Evolutionary conservation across 1,284 basidiomycete genomes (phyloP).

Genomic region (Ceratobasidium sp.): DNA sequence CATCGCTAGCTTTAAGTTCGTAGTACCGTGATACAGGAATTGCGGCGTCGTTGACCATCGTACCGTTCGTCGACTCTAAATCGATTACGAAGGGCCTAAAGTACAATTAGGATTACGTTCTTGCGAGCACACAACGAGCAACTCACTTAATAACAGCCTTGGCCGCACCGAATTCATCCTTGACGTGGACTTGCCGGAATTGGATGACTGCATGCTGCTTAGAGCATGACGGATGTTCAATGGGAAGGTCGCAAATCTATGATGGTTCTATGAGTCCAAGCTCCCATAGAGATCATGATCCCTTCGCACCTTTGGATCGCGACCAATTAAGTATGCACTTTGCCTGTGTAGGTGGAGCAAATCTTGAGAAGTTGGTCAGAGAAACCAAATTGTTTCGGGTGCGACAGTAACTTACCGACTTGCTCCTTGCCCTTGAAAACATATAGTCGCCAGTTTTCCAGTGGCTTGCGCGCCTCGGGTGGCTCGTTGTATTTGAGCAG

Average conservation of each 20-base stretch:
- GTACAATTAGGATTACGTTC: slow-evolving; percentile 25
- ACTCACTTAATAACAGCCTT: slow-evolving; percentile 81
- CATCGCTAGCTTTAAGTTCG: slow-evolving; percentile 86
- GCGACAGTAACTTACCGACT: slow-evolving; percentile 67
- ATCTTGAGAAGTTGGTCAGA: slow-evolving; percentile 57
- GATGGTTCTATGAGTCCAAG: slow-evolving; percentile 36
- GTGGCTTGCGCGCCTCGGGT: slow-evolving; percentile 93
- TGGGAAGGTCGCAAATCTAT: slow-evolving; percentile 77
- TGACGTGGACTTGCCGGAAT: slow-evolving; percentile 84
- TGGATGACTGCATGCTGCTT: slow-evolving; percentile 99
- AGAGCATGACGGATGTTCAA: slow-evolving; percentile 96
- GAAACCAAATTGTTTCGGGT: background rate
- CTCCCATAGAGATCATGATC: background rate
- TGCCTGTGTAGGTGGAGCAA: slow-evolving; percentile 89
- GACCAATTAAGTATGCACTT: slow-evolving; percentile 91
- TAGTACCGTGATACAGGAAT: slow-evolving; percentile 90
- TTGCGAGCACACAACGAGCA: background rate
- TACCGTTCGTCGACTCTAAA: slow-evolving; percentile 95
- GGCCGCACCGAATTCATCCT: slow-evolving; percentile 85
- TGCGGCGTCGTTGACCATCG: slow-evolving; percentile 84
- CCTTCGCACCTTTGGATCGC: slow-evolving; percentile 75
- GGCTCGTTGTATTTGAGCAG: slow-evolving; percentile 99
- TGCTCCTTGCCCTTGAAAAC: slow-evolving; percentile 96
- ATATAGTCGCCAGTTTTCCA: slow-evolving; percentile 90
- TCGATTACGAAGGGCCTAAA: slow-evolving; percentile 92